Conservation (phyloP, 805 yeast genomes). For the Candida maesae region DNA sequence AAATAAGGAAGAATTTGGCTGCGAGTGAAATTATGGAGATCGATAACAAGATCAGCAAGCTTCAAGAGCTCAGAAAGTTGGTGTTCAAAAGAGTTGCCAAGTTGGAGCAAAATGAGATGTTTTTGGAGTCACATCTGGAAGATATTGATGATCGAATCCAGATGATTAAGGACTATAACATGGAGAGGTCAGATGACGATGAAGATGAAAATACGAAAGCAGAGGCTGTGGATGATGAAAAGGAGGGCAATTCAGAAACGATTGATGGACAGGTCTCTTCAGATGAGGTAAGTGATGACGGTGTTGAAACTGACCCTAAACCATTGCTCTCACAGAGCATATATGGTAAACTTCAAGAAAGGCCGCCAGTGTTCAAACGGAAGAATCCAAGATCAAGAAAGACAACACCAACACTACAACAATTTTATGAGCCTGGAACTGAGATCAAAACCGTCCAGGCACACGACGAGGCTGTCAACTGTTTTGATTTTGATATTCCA, state of each 20-base stretch:
- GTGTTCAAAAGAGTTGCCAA: slow-evolving; percentile 57
- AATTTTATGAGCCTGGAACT: slow-evolving; percentile 58
- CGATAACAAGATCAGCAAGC: slow-evolving; percentile 50
- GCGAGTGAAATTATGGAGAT: slow-evolving; percentile 62
- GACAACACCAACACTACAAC: slow-evolving; percentile 61
- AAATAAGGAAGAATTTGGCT: slow-evolving; percentile 61
- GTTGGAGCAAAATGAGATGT: slow-evolving; percentile 59
- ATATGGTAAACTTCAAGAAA: slow-evolving; percentile 39
- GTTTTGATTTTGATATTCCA: slow-evolving; percentile 68
- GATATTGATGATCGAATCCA: slow-evolving; percentile 42
- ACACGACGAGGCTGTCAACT: slow-evolving; percentile 50
- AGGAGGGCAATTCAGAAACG: too few species aligned
- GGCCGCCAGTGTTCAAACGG: slow-evolving; percentile 31
- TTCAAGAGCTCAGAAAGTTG: slow-evolving; percentile 47
- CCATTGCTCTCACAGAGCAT: slow-evolving; percentile 41
- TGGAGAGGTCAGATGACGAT: slow-evolving; percentile 28
- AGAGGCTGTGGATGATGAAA: too few species aligned
- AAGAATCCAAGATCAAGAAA: slow-evolving; percentile 37
- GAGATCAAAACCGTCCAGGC: slow-evolving; percentile 46
- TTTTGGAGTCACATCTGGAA: slow-evolving; percentile 44
- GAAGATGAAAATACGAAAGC: slow-evolving; percentile 15
- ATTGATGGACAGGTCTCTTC: too few species aligned
- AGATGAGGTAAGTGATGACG: too few species aligned
- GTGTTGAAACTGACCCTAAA: slow-evolving; percentile 11
- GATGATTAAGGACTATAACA: slow-evolving; percentile 38